These are phyloP conservation scores for Aspergillus funiculosus DNA, from an alignment of 495 filamentous ascomycete species.

Conservation along the genomic window DNA sequence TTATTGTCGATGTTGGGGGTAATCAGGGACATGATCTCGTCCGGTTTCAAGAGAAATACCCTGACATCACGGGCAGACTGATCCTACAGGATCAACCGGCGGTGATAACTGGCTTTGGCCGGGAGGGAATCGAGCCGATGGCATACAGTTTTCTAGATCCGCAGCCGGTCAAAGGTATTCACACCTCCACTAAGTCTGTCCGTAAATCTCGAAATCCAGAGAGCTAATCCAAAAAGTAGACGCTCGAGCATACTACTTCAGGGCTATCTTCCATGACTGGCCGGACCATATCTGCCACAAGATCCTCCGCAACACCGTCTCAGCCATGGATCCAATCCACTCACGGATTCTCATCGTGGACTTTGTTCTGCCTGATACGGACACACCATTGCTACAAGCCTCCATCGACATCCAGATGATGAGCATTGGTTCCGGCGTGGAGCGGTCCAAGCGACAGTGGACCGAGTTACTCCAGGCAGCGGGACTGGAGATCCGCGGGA, in stretches of 20 bases:
- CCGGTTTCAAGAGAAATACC: slow-evolving; percentile 21
- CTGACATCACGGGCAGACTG: slow-evolving; percentile 21
- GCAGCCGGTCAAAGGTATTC: slow-evolving; percentile 28
- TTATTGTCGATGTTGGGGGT: slow-evolving; percentile 40
- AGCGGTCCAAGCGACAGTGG: slow-evolving; percentile 39
- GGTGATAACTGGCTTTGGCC: slow-evolving; percentile 20
- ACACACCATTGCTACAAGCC: slow-evolving; percentile 28
- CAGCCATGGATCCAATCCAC: slow-evolving; percentile 32
- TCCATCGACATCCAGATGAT: slow-evolving; percentile 44
- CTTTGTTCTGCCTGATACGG: slow-evolving; percentile 34
- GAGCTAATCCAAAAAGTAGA: slow-evolving; percentile 16
- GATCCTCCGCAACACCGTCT: slow-evolving; percentile 32
- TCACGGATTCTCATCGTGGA: slow-evolving; percentile 38
- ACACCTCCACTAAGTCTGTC: neutral
- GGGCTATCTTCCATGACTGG: slow-evolving; percentile 46
- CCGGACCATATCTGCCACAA: slow-evolving; percentile 34
- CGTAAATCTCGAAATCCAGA: neutral
- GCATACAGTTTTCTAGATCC: slow-evolving; percentile 32
- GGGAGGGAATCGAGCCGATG: slow-evolving; percentile 27
- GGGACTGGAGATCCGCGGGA: slow-evolving; percentile 30
- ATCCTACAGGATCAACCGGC: slow-evolving; percentile 33
- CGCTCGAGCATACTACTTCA: slow-evolving; percentile 38
- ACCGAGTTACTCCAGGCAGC: slow-evolving; percentile 26
- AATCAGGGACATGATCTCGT: slow-evolving; percentile 38
- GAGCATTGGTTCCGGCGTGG: slow-evolving; percentile 37